Base-by-base conservation (phyloP, 441 rosid species). In the Pelargonium citronellum region DNA sequence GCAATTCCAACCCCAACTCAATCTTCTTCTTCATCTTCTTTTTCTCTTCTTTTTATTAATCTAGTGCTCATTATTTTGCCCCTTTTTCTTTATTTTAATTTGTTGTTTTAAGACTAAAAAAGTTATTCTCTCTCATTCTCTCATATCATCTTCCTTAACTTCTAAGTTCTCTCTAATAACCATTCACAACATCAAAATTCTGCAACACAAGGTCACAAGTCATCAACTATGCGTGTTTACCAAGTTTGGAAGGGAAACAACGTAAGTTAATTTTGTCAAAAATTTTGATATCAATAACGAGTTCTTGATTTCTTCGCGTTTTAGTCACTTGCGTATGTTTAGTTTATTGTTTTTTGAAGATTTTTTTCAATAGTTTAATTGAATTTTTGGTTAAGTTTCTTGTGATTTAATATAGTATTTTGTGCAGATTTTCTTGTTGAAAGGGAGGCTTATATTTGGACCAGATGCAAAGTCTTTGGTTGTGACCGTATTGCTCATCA, bases 401-500 rank as follows among this genome's bases (percentile, higher is more conserved):
- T 37, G 41, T 37, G 41, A 37, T 37, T 37, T 49, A 3, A 5
- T 22, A 15, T 13, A 15, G 4, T 3, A n/a, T 67, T 17, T 37
- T 78, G 17, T 75, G 78, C 83, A 87, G 92, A 79, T 49, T 75
- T 87, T 86, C 71, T 62, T 79, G 75, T 71, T 81, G 39, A 58
- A 65, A 44, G 92, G 92, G 73, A 84, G 85, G 77, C 70, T 87
- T 70, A 77, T 87, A 22, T 87, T 87, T 3, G 89, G 92, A 61
- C 88, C 92, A 15, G 89, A 86, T 73, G 89, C 78, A 0, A 83
- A 72, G 65, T 83, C 88, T 15, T 65, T 87, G 76, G 71, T 66
- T 17, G 64, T 86, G 15, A 81, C 88, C 6, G 27, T 79, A 58
- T 69, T 73, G 67, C 87, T 87, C 8, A 78, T 86, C 16, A 77